Evolutionary conservation across 169 alveolate genomes (phyloP), one percentile per base, ranked within the genome.

Genomic region (Plasmodium ovale): DNA sequence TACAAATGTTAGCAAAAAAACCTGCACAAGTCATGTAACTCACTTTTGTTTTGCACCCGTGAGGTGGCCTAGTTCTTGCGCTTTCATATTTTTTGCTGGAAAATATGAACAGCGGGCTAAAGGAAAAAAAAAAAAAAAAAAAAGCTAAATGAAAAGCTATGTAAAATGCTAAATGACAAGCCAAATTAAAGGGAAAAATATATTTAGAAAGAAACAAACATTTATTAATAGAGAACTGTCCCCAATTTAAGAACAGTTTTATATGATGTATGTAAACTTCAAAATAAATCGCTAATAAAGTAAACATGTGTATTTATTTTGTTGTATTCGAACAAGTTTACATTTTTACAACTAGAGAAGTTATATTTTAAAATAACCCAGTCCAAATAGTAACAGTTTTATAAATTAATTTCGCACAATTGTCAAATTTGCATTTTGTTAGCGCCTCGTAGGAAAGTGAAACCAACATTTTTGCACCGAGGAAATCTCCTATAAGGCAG

Each of bases 71-170:
- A 54, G 56, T 72, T 19, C 69, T 72, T 58, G 33, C 29, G 4
- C 59, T 72, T 73, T 73, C 67, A 59, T 58, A 73, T 21, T 42
- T 73, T 58, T 73, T 23, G 37, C 37, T 73, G 33, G 39, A 35
- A 58, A 25, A 39, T 31, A 25, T 73, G 51, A 73, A 27, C 65
- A 73, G 62, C 27, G 29, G 16, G 53, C 19, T 16, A 35, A 37
- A 65, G n/a, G 19, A 65, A 65, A 35, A 35, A 59, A 59, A 19
- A 59, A 21, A 59, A 59, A 23, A 59, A 27, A 23, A 59, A 12
- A 59, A 4, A n/a, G n/a, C n/a, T n/a, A n/a, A n/a, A n/a, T n/a
- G n/a, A 44, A 44, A 21, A 68, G 31, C 21, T n/a, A n/a, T n/a
- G n/a, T n/a, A 68, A 42, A 62, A 62, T 12, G 33, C 21, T 29